Evolutionary conservation across 129 eudicot genomes (phyloP).

Genomic region (Artemisia annua): DNA sequence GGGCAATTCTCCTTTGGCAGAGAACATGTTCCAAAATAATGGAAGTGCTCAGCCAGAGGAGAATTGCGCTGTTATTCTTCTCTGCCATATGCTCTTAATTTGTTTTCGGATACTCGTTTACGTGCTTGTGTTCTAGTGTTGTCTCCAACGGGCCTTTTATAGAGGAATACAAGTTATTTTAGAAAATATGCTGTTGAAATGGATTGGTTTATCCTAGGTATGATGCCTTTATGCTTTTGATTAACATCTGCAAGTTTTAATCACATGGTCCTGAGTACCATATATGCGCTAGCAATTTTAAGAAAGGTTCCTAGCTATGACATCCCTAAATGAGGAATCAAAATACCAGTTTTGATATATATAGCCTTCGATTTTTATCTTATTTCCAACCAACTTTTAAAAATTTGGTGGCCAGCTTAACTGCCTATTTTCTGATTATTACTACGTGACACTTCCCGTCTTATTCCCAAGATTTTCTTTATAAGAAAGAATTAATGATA

Average conservation of each 20-base stretch:
- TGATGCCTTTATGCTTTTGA: conserved; percentile 40
- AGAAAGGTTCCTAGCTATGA: conserved; percentile 6
- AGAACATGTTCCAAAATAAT: conserved; percentile 8
- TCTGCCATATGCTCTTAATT: conserved; percentile 22
- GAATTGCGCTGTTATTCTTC: conserved; percentile 55
- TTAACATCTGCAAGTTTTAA: conserved; percentile 10
- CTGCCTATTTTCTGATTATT: not conserved
- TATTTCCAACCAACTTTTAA: not conserved
- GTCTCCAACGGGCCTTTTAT: conserved; percentile 33
- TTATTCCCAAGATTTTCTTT: not conserved
- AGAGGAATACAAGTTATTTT: conserved; percentile 30
- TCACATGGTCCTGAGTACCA: conserved; percentile 32
- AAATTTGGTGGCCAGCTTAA: not conserved
- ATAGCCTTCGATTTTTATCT: not conserved
- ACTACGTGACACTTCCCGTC: conserved; percentile 2
- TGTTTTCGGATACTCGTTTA: not conserved
- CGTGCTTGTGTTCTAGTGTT: conserved; percentile 12
- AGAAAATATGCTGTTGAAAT: conserved; percentile 38
- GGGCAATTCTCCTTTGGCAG: conserved; percentile 82
- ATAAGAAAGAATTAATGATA: not conserved
- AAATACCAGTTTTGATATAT: not conserved
- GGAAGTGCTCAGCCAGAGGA: conserved; percentile 56
- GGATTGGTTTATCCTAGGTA: conserved; percentile 46
- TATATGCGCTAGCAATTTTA: conserved; percentile 19
- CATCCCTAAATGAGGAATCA: not conserved